Conservation (phyloP, 371 early-diverging fungal genomes). For the Rhizopus sp. region DNA sequence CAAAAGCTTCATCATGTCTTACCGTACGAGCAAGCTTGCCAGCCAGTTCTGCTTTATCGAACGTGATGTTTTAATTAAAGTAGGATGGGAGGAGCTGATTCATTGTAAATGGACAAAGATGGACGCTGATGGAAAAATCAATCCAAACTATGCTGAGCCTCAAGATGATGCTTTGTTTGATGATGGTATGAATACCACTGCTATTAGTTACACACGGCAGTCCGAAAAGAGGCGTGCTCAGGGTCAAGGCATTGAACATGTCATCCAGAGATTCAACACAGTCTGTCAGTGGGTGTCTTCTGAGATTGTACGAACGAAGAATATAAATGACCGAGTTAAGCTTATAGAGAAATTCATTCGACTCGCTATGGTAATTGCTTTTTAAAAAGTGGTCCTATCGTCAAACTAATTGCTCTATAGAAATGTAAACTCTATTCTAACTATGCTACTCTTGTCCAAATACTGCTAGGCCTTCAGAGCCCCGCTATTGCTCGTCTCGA, state of each 20-base stretch:
- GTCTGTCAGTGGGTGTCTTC: slow-evolving; percentile 76
- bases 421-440: slow-evolving; percentile 67
- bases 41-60: slow-evolving; percentile 68
- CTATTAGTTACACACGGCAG: slow-evolving; percentile 26
- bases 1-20: slow-evolving; percentile 52
- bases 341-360: slow-evolving; percentile 74
- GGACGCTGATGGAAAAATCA: slow-evolving; percentile 26
- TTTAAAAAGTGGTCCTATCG: background rate
- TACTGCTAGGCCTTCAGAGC: slow-evolving; percentile 65
- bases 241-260: slow-evolving; percentile 51
- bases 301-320: slow-evolving; percentile 59
- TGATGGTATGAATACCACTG: background rate
- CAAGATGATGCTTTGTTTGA: slow-evolving; percentile 7
- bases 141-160: background rate
- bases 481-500: slow-evolving; percentile 61
- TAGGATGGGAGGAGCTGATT: slow-evolving; percentile 69
- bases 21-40: slow-evolving; percentile 57
- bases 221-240: slow-evolving; percentile 15
- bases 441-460: slow-evolving; percentile 65
- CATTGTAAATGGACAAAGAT: slow-evolving; percentile 62
- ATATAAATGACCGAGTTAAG: slow-evolving; percentile 56
- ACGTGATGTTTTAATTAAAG: slow-evolving; percentile 53
- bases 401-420: slow-evolving; percentile 24
- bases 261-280: slow-evolving; percentile 67
- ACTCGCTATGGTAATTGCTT: slow-evolving; percentile 59